Evolutionary conservation across 257 asterid species (phyloP).

Genomic region (Catharanthus roseus): DNA sequence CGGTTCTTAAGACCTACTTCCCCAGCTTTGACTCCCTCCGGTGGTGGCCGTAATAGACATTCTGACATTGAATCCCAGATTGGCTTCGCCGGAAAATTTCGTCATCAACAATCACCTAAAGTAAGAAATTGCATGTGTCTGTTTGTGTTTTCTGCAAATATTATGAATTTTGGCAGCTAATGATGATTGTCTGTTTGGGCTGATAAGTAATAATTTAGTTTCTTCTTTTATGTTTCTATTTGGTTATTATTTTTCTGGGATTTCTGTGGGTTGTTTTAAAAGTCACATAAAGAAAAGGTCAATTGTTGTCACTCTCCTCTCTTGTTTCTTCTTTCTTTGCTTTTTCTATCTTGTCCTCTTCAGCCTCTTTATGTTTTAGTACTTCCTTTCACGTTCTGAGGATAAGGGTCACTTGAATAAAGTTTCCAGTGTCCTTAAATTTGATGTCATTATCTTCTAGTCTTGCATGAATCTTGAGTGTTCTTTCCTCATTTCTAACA

Average conservation of each 20-base stretch:
- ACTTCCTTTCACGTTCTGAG: not conserved
- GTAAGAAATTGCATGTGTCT: conserved; percentile 38
- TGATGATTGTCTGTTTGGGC: conserved; percentile 4
- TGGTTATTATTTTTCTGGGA: not conserved
- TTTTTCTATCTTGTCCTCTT: not conserved
- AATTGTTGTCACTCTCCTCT: not conserved
- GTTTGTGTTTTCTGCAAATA: not conserved
- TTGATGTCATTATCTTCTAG: not conserved
- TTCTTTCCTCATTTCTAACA: not conserved
- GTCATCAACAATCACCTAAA: conserved; percentile 56
- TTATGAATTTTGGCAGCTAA: conserved; percentile 12
- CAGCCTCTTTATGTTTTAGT: not conserved
- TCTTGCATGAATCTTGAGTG: not conserved
- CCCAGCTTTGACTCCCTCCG: conserved; percentile 39
- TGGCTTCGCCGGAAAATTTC: conserved; percentile 44
- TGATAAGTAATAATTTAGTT: not conserved
- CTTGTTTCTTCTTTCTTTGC: not conserved
- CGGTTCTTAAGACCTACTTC: conserved; percentile 62
- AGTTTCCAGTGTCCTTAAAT: not conserved
- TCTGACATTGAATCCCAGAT: conserved; percentile 54
- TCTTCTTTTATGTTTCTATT: not conserved
- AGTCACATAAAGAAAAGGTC: not conserved
- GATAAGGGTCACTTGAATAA: not conserved
- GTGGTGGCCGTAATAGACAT: conserved; percentile 27
- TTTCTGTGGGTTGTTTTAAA: not conserved